phyloP scores from a whole-genome alignment of 768 basidiomycete species.

The Psilocybe subaeruginosa region DNA sequence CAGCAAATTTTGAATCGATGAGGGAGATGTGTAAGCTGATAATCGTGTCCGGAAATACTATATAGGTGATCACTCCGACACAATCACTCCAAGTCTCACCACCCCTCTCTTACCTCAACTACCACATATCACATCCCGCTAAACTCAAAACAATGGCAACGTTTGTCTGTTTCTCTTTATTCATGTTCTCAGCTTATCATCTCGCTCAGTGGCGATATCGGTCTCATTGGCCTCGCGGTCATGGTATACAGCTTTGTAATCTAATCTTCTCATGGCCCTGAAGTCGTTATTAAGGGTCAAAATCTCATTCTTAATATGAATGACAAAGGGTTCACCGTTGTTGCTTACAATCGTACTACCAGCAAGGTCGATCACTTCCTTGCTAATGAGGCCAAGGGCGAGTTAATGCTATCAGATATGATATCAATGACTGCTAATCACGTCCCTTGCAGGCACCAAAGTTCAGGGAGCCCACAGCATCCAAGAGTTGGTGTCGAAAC shows the following conservation, averaged over 20 bases:
- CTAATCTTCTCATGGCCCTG: slow-evolving; percentile 16
- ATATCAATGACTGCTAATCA: slow-evolving; percentile 20
- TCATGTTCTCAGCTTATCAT: slow-evolving; percentile 17
- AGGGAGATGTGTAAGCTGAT: slow-evolving; percentile 30
- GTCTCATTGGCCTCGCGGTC: slow-evolving; percentile 98
- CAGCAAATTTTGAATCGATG: slow-evolving; percentile 20
- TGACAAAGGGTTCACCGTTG: slow-evolving; percentile 98
- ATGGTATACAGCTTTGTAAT: slow-evolving; percentile 62
- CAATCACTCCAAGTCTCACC: slow-evolving; percentile 27
- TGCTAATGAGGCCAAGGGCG: slow-evolving; percentile 97
- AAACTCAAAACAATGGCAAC: slow-evolving; percentile 49
- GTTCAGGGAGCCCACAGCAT: slow-evolving; percentile 94
- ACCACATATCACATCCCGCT: slow-evolving; percentile 30
- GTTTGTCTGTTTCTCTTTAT: slow-evolving; percentile 23
- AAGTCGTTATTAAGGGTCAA: slow-evolving; percentile 68
- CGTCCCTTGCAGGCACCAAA: slow-evolving; percentile 73
- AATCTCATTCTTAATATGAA: slow-evolving; percentile 99
- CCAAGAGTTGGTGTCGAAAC: slow-evolving; percentile 87
- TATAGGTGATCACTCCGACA: slow-evolving; percentile 22
- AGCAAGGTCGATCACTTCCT: slow-evolving; percentile 97
- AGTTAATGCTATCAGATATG: slow-evolving; percentile 23
- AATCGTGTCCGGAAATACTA: slow-evolving; percentile 26
- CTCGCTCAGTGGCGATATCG: slow-evolving; percentile 85
- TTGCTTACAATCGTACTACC: slow-evolving; percentile 96
- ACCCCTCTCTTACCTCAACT: slow-evolving; percentile 34